These are phyloP conservation scores for Solanum stenotomum DNA, from an alignment of 257 asterid genomes.

Conservation along the genomic window DNA sequence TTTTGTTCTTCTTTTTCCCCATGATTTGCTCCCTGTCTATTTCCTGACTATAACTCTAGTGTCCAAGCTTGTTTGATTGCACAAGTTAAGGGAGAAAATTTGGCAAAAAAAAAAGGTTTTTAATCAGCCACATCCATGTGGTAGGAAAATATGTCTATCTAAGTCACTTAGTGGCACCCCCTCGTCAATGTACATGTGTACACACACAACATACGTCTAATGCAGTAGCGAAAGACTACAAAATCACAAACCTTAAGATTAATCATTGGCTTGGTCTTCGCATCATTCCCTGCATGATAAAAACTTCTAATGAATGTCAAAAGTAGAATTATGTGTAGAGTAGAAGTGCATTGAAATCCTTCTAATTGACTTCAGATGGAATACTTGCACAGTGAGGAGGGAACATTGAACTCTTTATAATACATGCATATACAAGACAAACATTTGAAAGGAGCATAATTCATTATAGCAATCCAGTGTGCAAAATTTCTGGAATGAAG, in stretches of 20 bases:
- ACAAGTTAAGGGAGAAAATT: neutral
- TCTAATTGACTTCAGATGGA: neutral
- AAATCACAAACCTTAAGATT: neutral
- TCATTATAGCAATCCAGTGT: neutral
- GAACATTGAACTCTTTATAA: neutral
- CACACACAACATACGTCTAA: neutral
- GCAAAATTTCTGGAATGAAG: neutral
- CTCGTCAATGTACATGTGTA: neutral
- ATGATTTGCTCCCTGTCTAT: neutral
- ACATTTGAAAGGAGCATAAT: neutral
- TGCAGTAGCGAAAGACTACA: neutral
- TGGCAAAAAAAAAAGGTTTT: neutral
- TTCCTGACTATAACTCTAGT: neutral
- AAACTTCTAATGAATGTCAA: neutral
- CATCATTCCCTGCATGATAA: neutral
- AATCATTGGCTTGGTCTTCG: neutral
- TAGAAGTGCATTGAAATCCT: neutral
- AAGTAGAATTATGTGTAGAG: neutral
- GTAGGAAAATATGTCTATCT: neutral
- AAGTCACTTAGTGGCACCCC: neutral
- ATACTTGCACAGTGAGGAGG: neutral
- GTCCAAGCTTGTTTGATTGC: neutral
- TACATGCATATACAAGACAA: neutral
- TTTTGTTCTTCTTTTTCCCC: neutral
- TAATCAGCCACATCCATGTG: neutral